Conservation (phyloP, 345 rosid species). For the Melastoma malabathricum region DNA sequence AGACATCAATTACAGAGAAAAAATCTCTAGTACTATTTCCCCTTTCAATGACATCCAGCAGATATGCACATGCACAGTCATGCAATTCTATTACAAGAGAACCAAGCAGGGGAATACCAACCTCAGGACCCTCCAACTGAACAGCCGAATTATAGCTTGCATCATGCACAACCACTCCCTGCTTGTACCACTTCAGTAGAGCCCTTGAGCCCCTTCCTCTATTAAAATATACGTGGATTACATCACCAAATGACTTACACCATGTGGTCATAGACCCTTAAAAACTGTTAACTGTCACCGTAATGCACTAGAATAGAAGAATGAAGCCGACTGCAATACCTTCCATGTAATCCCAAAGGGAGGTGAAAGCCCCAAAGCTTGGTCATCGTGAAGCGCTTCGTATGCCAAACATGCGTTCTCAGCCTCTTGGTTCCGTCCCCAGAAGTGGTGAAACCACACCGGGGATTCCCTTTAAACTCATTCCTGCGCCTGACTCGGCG, state of each 20-base stretch:
- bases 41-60: neutral
- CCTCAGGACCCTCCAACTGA: slow-evolving; percentile 76
- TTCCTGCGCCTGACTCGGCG: slow-evolving; percentile 45
- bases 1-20: neutral
- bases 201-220: slow-evolving; percentile 93
- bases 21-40: neutral
- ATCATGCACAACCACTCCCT: slow-evolving; percentile 65
- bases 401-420: slow-evolving; percentile 90
- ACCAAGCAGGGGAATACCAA: slow-evolving; percentile 14
- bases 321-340: slow-evolving; percentile 21
- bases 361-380: slow-evolving; percentile 81
- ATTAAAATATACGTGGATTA: slow-evolving; percentile 7
- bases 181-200: slow-evolving; percentile 49
- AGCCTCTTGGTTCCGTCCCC: slow-evolving; percentile 83
- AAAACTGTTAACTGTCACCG: neutral
- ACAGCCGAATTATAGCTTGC: slow-evolving; percentile 51
- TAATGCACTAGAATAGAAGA: neutral
- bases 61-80: neutral
- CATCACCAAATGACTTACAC: neutral
- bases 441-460: slow-evolving; percentile 44
- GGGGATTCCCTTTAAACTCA: slow-evolving; percentile 47
- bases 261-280: neutral
- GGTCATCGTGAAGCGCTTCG: slow-evolving; percentile 72
- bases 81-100: slow-evolving; percentile 2
- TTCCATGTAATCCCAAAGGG: slow-evolving; percentile 83